A percentile compares a stretch with the other conserved stretches of the same genome.
Conservation (phyloP, 176 grass and related monocot genomes). For the Aegilops bicornis region DNA sequence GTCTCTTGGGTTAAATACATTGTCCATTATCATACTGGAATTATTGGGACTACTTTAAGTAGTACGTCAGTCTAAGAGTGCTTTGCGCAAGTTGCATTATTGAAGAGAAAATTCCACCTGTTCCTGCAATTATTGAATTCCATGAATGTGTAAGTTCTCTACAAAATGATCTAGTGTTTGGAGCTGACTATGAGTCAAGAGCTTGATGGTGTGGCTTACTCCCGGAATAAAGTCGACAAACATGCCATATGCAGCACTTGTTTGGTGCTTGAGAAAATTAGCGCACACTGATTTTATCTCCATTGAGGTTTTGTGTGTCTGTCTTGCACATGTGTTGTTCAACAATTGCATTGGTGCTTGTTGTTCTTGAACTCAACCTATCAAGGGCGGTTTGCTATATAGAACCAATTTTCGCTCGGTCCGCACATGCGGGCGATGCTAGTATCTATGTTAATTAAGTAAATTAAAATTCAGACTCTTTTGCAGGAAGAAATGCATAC, state of each 20-base stretch:
- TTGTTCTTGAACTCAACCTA: not conserved
- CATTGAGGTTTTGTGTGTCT: not conserved
- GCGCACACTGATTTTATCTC: not conserved
- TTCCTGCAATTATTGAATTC: not conserved
- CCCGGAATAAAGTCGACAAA: not conserved
- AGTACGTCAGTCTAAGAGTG: not conserved
- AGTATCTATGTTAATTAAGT: too few species aligned
- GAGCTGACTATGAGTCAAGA: not conserved
- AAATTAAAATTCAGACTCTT: too few species aligned
- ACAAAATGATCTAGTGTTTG: not conserved
- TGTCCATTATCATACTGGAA: not conserved
- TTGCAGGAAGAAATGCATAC: too few species aligned
- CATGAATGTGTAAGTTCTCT: not conserved
- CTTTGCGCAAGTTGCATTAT: not conserved
- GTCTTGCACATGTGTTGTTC: not conserved
- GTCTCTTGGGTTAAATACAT: not conserved
- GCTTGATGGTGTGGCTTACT: not conserved
- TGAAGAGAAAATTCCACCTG: not conserved
- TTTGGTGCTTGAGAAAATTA: not conserved
- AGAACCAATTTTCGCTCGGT: not conserved
- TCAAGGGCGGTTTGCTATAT: too few species aligned
- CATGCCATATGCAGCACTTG: not conserved
- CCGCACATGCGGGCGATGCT: not conserved
- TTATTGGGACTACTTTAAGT: conserved; percentile 4
- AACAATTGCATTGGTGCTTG: not conserved